A percentile compares a stretch with the other conserved stretches of the same genome.
Conservation (phyloP, 306 rosid species). For the Citrullus colocynthis region DNA sequence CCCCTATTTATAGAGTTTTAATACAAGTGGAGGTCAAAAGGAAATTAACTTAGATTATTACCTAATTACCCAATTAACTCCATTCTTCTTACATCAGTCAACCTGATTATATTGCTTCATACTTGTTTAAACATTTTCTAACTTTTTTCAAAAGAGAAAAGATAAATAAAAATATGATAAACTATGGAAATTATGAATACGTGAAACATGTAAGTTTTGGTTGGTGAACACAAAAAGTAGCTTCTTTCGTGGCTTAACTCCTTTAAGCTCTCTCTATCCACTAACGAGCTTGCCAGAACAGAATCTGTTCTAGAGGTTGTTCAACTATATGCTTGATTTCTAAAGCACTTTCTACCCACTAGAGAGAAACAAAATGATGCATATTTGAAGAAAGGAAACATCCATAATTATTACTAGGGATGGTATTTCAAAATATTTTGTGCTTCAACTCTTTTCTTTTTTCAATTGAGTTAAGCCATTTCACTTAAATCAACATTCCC, state of each 20-base stretch:
- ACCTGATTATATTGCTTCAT: background rate
- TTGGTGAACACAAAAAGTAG: background rate
- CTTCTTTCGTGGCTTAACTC: background rate
- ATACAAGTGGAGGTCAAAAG: no score
- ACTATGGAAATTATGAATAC: background rate
- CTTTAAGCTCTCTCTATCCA: background rate
- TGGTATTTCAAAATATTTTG: background rate
- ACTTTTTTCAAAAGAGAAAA: background rate
- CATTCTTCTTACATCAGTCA: no score
- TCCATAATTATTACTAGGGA: background rate
- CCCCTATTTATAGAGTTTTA: no score
- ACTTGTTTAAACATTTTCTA: background rate
- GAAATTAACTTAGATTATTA: no score
- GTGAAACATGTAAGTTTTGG: background rate
- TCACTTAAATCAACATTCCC: background rate
- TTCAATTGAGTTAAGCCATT: background rate
- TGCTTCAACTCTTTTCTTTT: background rate
- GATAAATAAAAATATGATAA: background rate
- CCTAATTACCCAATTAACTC: no score
- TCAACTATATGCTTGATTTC: no score
- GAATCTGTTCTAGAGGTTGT: no score
- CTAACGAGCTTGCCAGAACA: background rate
- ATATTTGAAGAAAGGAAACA: background rate
- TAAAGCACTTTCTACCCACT: no score
- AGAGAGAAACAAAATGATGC: background rate